A percentile compares a stretch with the other conserved stretches of the same genome.
phyloP scores from a whole-genome alignment of 73 alveolate genomes.

The Paramecium sonneborni region DNA sequence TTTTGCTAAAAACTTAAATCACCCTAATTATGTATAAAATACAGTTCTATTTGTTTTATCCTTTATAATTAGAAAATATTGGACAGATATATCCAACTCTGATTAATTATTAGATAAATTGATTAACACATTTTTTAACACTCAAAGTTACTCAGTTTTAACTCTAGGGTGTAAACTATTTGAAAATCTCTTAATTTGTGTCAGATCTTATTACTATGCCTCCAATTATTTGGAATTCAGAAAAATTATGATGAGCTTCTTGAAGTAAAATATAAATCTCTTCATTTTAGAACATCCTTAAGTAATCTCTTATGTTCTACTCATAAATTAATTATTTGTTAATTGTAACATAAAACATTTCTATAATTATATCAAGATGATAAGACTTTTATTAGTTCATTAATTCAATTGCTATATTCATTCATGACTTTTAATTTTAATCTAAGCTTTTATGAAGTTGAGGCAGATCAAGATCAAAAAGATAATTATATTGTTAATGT shows the following conservation, averaged over 20 bases:
- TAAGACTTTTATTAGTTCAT: background rate
- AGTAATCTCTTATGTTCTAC: background rate
- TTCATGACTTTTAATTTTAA: slow-evolving; percentile 46
- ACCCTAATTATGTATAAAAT: slow-evolving; percentile 7
- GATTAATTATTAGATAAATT: background rate
- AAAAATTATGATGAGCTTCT: slow-evolving; percentile 26
- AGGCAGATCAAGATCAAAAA: slow-evolving; percentile 21
- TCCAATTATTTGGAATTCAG: slow-evolving; percentile 43
- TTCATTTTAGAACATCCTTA: background rate
- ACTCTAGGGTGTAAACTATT: slow-evolving; percentile 16
- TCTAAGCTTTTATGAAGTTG: slow-evolving; percentile 38
- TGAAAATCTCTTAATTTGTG: slow-evolving; percentile 1
- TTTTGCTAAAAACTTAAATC: background rate
- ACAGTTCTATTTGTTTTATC: background rate
- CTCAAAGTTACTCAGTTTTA: background rate
- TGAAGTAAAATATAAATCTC: background rate
- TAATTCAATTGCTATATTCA: background rate
- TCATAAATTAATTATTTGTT: background rate
- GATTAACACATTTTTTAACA: background rate
- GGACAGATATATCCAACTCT: background rate
- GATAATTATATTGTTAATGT: slow-evolving; percentile 23
- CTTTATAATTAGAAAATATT: background rate
- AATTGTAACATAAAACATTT: background rate
- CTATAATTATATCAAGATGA: background rate
- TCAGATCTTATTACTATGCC: slow-evolving; percentile 5